Evolutionary conservation across 495 filamentous ascomycete species (phyloP).

Genomic region (Talaromyces proteolyticus): DNA sequence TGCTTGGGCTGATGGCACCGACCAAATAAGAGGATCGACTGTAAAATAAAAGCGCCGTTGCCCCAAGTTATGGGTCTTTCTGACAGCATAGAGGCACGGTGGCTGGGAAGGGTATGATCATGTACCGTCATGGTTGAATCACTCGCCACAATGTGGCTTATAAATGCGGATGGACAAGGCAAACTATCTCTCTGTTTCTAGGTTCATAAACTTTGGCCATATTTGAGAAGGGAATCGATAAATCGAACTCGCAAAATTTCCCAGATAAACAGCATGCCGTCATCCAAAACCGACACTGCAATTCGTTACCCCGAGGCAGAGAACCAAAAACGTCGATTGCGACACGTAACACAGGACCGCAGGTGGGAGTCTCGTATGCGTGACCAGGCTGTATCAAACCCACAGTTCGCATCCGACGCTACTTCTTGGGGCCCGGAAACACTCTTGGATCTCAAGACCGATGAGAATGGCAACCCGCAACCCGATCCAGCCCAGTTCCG

Average conservation of each 20-base stretch:
- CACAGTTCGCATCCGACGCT: slow-evolving; percentile 9
- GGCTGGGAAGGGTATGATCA: background rate
- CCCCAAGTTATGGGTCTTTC: background rate
- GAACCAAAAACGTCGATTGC: slow-evolving; percentile 18
- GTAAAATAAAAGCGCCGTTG: too few species aligned
- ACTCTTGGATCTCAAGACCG: slow-evolving; percentile 20
- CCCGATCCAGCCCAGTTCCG: slow-evolving; percentile 22
- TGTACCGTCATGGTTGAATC: slow-evolving; percentile 5
- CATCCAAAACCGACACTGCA: slow-evolving; percentile 23
- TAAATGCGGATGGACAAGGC: slow-evolving; percentile 1
- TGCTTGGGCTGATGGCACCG: too few species aligned
- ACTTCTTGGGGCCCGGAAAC: slow-evolving; percentile 21
- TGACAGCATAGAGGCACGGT: background rate
- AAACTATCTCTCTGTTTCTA: background rate
- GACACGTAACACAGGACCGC: slow-evolving; percentile 16
- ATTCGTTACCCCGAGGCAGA: slow-evolving; percentile 16
- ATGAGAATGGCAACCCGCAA: slow-evolving; percentile 27
- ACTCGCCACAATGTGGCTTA: background rate
- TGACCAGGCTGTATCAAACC: slow-evolving; percentile 7
- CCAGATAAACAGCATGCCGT: slow-evolving; percentile 25
- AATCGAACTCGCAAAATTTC: too few species aligned
- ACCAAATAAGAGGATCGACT: too few species aligned
- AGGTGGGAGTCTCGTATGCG: slow-evolving; percentile 7
- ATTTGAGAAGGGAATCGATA: too few species aligned
- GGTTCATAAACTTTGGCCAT: too few species aligned